A percentile compares a stretch with the other conserved stretches of the same genome.
Conservation (phyloP, 1,284 basidiomycete genomes). For the Cryptococcus jaspeensis region DNA sequence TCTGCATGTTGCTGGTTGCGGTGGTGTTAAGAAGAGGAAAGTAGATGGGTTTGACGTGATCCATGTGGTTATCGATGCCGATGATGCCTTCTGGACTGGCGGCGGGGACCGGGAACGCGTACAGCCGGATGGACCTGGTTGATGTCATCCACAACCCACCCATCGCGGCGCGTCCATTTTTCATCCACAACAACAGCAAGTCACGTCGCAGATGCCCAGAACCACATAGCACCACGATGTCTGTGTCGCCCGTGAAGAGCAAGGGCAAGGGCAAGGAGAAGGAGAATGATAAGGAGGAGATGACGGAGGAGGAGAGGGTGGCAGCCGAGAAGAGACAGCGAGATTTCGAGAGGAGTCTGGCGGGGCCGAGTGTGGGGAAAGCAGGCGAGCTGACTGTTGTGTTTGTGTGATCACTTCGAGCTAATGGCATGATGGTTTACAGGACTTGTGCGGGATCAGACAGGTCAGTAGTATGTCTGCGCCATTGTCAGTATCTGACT, state of each 20-base stretch:
- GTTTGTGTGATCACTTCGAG: not conserved
- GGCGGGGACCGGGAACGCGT: no score
- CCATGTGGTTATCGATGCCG: no score
- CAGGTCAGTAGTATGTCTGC: conserved; percentile 33
- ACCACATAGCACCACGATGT: not conserved
- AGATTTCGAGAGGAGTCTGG: conserved; percentile 48
- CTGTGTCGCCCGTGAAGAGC: not conserved
- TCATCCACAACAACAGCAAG: no score
- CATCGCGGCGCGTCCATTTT: no score
- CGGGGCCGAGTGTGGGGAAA: conserved; percentile 51
- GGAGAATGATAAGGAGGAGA: not conserved
- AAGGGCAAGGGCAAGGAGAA: conserved; percentile 7
- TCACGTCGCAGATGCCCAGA: conserved; percentile 2
- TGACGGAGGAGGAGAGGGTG: conserved; percentile 46
- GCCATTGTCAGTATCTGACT: conserved; percentile 12
- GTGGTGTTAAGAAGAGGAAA: not conserved
- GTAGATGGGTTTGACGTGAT: no score
- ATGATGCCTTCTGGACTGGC: no score
- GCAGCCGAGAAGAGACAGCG: conserved; percentile 31
- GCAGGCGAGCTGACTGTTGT: conserved; percentile 31
- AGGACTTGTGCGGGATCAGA: conserved; percentile 49
- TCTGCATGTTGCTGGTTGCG: conserved; percentile 25
- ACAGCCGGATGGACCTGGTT: no score
- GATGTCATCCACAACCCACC: no score
- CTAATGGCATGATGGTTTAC: not conserved